Percentiles rank a stretch among this genome's conserved stretches.
Evolutionary conservation across 1,284 basidiomycete genomes (phyloP).

Genomic region (Macrocystidia cucumis): DNA sequence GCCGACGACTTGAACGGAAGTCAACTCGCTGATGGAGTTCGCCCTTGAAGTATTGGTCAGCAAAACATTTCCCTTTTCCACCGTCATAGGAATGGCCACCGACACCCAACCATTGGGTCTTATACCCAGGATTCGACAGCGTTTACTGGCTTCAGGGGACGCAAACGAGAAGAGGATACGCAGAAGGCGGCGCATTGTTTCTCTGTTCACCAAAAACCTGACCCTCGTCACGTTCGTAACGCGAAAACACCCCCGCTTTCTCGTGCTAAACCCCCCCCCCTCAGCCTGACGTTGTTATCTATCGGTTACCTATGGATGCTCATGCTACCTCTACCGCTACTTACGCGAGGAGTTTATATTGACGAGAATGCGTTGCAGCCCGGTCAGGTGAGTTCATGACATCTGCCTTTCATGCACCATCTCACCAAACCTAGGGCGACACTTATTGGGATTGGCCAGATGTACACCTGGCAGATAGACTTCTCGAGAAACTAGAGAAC

Average conservation of each 20-base stretch:
- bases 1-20: slow-evolving; percentile 1
- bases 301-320: slow-evolving; percentile 73
- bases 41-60: not conserved
- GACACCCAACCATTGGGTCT: slow-evolving; percentile 2
- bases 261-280: too few species aligned
- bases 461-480: slow-evolving; percentile 81
- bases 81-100: slow-evolving; percentile 1
- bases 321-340: slow-evolving; percentile 53
- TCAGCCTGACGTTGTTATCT: slow-evolving; percentile 43
- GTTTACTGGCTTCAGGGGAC: slow-evolving; percentile 11
- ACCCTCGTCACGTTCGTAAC: too few species aligned
- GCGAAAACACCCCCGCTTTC: too few species aligned
- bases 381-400: slow-evolving; percentile 51
- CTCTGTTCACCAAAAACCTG: too few species aligned
- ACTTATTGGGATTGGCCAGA: slow-evolving; percentile 89
- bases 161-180: slow-evolving; percentile 29
- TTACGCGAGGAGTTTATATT: slow-evolving; percentile 72
- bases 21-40: not conserved
- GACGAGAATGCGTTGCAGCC: slow-evolving; percentile 94
- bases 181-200: slow-evolving; percentile 26
- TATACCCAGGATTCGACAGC: slow-evolving; percentile 8
- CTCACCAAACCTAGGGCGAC: slow-evolving; percentile 51
- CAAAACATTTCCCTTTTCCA: not conserved
- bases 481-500: slow-evolving; percentile 61
- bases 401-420: not conserved